Evolutionary conservation across 768 basidiomycete genomes (phyloP), one percentile per base, ranked within the genome.

Genomic region (Obba rivulosa): DNA sequence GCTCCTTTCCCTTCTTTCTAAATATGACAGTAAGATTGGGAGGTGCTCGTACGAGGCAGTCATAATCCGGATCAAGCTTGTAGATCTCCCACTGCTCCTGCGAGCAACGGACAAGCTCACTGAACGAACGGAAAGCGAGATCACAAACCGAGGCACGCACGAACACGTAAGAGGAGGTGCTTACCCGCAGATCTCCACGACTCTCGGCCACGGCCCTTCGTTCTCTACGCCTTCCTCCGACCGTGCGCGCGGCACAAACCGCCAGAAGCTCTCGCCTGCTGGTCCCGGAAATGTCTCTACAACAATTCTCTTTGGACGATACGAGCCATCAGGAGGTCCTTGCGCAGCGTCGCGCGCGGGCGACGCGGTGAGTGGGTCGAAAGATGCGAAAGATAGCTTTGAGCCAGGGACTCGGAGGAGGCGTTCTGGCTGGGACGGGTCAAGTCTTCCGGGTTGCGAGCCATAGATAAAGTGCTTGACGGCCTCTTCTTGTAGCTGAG

Each of bases 61-160:
- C 75, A 55, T 90, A 90, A n/a, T 65, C 63, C 2, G 83, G 80
- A 59, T 91, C 88, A 8, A 91, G 73, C 60, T 89, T 90, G 67
- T 89, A 83, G 23, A 90, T 81, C 52, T 91, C 88, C 88, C 88
- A 91, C 62, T 89, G 87, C 31, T 90, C 85, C 61, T 85, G 84
- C 17, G 77, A 76, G 59, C 76, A 77, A 49, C 75, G 62, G 45
- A 77, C 64, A 1, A 63, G 60, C 64, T 77, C 66, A 9, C 83
- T 83, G 52, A 21, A 22, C n/a, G 37, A n/a, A 35, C 34, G 34
- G 16, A 5, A 41, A 22, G 20, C 22, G 17, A 13, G 39, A 41
- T 44, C 17, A 10, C 46, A 23, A 37, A 41, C 23, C 41, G 4
- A 31, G 5, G 41, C 18, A 37, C 17, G 31, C 22, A 34, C 48